Percentiles rank a stretch among this genome's conserved stretches.
phyloP scores from a whole-genome alignment of 2,329 filamentous ascomycete species.

The Talaromyces sp. region DNA sequence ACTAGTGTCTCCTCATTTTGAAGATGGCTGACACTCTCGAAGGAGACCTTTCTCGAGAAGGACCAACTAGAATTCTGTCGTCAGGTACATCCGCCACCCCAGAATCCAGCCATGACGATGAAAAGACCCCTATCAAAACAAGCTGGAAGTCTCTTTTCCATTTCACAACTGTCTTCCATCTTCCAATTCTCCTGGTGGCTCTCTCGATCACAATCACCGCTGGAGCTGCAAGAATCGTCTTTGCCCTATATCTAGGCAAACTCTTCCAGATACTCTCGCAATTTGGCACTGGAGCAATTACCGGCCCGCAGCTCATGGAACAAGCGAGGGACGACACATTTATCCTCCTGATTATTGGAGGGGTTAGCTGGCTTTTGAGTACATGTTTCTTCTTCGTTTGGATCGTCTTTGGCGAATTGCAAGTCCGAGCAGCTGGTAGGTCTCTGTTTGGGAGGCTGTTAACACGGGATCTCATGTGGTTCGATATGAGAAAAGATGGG shows the following conservation, averaged over 20 bases:
- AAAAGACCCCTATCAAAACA: conserved; percentile 10
- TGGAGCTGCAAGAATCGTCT: conserved; percentile 59
- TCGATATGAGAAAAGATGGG: conserved; percentile 67
- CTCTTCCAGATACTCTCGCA: conserved; percentile 67
- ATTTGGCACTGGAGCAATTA: conserved; percentile 55
- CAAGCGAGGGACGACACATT: conserved; percentile 57
- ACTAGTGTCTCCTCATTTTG: background rate
- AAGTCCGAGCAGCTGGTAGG: conserved; percentile 62
- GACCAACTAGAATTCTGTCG: no score
- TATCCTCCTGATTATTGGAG: conserved; percentile 59
- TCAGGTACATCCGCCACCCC: no score
- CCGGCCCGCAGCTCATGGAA: conserved; percentile 48
- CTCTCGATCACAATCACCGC: conserved; percentile 53
- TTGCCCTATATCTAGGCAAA: conserved; percentile 66
- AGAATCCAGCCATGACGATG: background rate
- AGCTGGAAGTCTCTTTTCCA: conserved; percentile 60
- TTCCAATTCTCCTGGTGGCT: conserved; percentile 51
- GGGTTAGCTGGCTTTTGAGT: conserved; percentile 62
- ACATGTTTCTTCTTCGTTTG: conserved; percentile 64
- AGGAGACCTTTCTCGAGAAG: background rate
- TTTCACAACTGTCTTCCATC: conserved; percentile 63
- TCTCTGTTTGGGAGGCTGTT: conserved; percentile 64
- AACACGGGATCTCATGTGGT: conserved; percentile 74
- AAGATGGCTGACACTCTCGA: conserved; percentile 5
- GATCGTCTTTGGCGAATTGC: conserved; percentile 73